These are phyloP conservation scores for Eleusine coracana DNA, from an alignment of 176 grass and related monocot genomes.

Conservation along the genomic window DNA sequence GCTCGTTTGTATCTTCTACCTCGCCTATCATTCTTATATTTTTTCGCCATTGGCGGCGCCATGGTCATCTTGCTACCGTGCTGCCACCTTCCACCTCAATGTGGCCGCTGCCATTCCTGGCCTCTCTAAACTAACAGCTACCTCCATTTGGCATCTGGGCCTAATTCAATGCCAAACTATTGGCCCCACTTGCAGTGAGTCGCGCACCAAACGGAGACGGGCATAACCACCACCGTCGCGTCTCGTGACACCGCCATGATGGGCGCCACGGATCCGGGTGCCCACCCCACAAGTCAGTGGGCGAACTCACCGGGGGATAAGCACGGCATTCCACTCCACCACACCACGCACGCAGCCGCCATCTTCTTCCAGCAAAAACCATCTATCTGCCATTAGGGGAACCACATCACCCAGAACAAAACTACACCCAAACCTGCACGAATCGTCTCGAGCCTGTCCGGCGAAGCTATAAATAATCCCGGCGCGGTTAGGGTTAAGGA, in stretches of 20 bases:
- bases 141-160: too few species aligned
- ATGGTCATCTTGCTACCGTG: too few species aligned
- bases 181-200: not conserved
- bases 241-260: not conserved
- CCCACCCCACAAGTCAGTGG: not conserved
- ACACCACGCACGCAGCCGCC: not conserved
- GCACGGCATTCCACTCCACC: not conserved
- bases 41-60: too few species aligned
- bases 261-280: not conserved
- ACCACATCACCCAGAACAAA: not conserved
- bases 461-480: conserved; percentile 10
- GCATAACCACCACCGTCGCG: not conserved
- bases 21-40: too few species aligned
- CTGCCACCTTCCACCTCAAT: too few species aligned
- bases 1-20: too few species aligned
- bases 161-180: not conserved
- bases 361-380: not conserved
- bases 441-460: conserved; percentile 19
- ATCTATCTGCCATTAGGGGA: not conserved
- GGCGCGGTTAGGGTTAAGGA: conserved; percentile 28
- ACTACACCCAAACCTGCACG: not conserved
- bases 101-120: too few species aligned
- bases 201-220: not conserved
- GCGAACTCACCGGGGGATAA: not conserved
- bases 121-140: too few species aligned